These are phyloP conservation scores for Candida alai DNA, from an alignment of 805 yeast genomes.

Conservation along the genomic window DNA sequence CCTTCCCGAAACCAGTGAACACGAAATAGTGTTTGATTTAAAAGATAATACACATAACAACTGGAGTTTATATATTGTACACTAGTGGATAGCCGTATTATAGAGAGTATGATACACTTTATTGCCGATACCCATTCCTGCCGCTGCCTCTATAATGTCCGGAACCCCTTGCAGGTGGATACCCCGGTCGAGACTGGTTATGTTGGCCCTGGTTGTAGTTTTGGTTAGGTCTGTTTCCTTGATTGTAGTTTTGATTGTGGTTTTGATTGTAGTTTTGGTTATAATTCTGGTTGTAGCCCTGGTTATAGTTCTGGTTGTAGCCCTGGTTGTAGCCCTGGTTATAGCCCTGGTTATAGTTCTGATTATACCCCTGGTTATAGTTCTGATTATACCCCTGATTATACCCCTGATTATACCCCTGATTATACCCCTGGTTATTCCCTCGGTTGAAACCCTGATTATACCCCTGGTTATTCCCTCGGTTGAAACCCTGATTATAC, in stretches of 20 bases:
- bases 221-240: constrained; percentile 1
- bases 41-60: constrained; percentile 19
- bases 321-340: constrained; percentile 10
- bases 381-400: constrained; percentile 7
- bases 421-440: constrained; percentile 8
- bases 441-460: constrained; percentile 7
- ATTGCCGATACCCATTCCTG: constrained; percentile 8
- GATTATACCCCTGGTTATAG: constrained; percentile 9
- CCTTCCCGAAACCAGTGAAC: constrained; percentile 20
- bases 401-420: constrained; percentile 6
- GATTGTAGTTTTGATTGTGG: neutral
- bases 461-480: constrained; percentile 6
- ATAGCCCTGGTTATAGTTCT: constrained; percentile 15
- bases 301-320: constrained; percentile 5
- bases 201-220: constrained; percentile 7
- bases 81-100: constrained; percentile 3
- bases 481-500: constrained; percentile 12
- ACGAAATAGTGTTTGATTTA: constrained; percentile 13
- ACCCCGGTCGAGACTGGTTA: constrained; percentile 4
- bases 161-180: no score
- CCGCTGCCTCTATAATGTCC: no score
- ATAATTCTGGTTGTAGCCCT: constrained; percentile 6
- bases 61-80: constrained; percentile 15
- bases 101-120: constrained; percentile 1
- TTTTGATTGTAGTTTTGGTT: constrained; percentile 5